These are phyloP conservation scores for Acer yangbiense DNA, from an alignment of 345 rosid species.

Conservation along the genomic window DNA sequence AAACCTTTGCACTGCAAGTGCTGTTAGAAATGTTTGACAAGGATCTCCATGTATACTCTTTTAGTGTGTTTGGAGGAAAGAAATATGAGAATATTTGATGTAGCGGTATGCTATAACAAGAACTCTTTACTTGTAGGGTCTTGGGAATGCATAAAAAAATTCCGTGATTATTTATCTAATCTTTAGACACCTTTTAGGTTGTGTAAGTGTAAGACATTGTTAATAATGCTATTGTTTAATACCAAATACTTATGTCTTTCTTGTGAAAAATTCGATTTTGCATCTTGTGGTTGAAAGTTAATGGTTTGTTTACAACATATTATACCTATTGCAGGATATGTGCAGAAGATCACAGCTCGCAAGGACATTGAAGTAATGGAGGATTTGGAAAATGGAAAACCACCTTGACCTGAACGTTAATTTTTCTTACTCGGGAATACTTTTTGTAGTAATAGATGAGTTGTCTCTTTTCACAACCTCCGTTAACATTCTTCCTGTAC, in stretches of 20 bases:
- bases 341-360: constrained; percentile 90
- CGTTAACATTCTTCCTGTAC: constrained; percentile 10
- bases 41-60: constrained; percentile 1
- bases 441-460: constrained; percentile 14
- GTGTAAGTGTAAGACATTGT: not conserved
- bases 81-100: constrained; percentile 11
- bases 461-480: constrained; percentile 18
- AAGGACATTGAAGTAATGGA: constrained; percentile 82
- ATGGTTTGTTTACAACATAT: not conserved
- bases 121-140: not conserved
- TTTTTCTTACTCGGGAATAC: constrained; percentile 12
- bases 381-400: constrained; percentile 76
- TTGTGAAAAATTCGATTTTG: not conserved
- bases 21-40: not conserved
- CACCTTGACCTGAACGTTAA: constrained; percentile 40
- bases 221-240: not conserved
- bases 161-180: not conserved
- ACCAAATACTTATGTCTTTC: not conserved
- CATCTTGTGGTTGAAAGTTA: not conserved
- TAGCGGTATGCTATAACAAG: not conserved
- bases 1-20: not conserved
- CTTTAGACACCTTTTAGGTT: not conserved
- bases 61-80: not conserved
- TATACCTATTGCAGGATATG: constrained; percentile 67
- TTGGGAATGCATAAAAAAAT: not conserved